phyloP scores from a whole-genome alignment of 805 yeast genomes.

The Cyberlindnera maritima region DNA sequence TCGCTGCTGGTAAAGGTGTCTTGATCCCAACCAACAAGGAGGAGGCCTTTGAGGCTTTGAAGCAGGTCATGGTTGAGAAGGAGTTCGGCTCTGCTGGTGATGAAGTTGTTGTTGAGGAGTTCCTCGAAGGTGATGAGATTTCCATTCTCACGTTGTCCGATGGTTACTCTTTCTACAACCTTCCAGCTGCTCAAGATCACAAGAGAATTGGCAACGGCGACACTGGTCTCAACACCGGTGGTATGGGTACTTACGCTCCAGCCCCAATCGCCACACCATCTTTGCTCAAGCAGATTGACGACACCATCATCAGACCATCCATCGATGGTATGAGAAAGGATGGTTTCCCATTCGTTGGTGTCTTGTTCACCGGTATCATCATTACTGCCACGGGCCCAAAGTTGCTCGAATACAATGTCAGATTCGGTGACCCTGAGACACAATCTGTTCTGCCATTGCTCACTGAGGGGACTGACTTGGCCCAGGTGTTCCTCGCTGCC shows the following conservation, averaged over 20 bases:
- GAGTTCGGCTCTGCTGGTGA: constrained; percentile 94
- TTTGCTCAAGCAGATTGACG: constrained; percentile 66
- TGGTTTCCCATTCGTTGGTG: constrained; percentile 93
- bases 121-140: constrained; percentile 93
- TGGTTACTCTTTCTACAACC: constrained; percentile 85
- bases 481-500: constrained; percentile 88
- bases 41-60: constrained; percentile 83
- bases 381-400: constrained; percentile 86
- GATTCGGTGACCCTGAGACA: constrained; percentile 99
- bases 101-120: constrained; percentile 93
- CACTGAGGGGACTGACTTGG: constrained; percentile 82
- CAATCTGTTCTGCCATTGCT: constrained; percentile 92
- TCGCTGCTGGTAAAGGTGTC: constrained; percentile 99
- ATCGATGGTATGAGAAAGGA: constrained; percentile 95
- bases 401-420: constrained; percentile 93
- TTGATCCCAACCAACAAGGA: constrained; percentile 80
- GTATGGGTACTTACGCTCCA: constrained; percentile 99
- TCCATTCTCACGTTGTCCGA: constrained; percentile 89
- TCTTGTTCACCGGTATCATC: constrained; percentile 93
- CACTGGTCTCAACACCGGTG: constrained; percentile 95
- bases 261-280: constrained; percentile 90
- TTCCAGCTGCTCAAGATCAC: constrained; percentile 98
- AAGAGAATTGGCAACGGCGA: constrained; percentile 94
- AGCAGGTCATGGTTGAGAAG: constrained; percentile 84
- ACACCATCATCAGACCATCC: constrained; percentile 81